These are phyloP conservation scores for Didymella pinodella DNA, from an alignment of 2,329 filamentous ascomycete species.

Conservation along the genomic window DNA sequence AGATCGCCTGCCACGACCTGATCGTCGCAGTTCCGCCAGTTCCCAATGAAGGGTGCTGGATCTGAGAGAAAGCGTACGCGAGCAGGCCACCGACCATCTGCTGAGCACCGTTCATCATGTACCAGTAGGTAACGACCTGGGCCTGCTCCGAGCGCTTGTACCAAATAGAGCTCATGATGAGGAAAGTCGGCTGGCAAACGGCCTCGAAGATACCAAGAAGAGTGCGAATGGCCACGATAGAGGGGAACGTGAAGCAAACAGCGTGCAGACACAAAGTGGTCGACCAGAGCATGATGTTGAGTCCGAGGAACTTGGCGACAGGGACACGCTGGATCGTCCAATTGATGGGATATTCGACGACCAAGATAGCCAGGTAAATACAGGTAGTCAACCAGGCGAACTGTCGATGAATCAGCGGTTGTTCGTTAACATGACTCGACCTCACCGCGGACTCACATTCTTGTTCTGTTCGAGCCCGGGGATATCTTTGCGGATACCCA, in stretches of 20 bases:
- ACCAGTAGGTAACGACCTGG: conserved; percentile 72
- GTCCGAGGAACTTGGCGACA: conserved; percentile 71
- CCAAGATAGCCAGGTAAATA: conserved; percentile 75
- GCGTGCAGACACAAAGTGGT: conserved; percentile 67
- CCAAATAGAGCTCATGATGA: conserved; percentile 74
- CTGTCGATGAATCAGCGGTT: conserved; percentile 43
- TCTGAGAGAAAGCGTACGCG: conserved; percentile 58
- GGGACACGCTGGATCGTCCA: conserved; percentile 70
- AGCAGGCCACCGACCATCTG: conserved; percentile 76
- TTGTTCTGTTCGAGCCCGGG: conserved; percentile 38
- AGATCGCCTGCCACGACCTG: conserved; percentile 73
- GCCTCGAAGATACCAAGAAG: conserved; percentile 76
- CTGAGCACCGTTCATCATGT: conserved; percentile 78
- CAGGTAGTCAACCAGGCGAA: conserved; percentile 77
- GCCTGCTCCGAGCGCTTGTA: conserved; percentile 75
- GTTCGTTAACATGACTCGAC: not conserved
- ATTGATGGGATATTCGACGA: conserved; percentile 77
- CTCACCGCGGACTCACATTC: conserved; percentile 31
- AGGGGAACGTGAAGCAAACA: conserved; percentile 66
- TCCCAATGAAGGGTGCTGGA: conserved; percentile 28
- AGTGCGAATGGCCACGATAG: conserved; percentile 67
- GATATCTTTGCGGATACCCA: conserved; percentile 62
- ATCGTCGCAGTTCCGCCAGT: conserved; percentile 56
- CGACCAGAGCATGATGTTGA: conserved; percentile 72
- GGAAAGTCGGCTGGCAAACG: conserved; percentile 72